These are phyloP conservation scores for Ustilago hordei DNA, from an alignment of 1,284 basidiomycete genomes.

Conservation along the genomic window DNA sequence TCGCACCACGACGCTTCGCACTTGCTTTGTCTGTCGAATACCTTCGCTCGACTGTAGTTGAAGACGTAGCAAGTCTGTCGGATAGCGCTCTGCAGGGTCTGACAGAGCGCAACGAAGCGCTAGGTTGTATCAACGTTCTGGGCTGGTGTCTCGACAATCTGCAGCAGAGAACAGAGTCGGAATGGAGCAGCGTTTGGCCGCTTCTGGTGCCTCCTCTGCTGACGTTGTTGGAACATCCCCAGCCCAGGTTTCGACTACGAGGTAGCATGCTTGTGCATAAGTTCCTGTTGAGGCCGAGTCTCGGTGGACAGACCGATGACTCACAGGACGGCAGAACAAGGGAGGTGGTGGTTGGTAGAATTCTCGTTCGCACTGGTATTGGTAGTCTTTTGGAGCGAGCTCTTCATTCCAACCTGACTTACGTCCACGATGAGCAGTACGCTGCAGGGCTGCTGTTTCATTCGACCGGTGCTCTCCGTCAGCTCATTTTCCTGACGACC, in stretches of 20 bases:
- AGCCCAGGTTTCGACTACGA: conserved; percentile 31
- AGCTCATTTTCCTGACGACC: conserved; percentile 34
- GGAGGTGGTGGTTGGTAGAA: conserved; percentile 9
- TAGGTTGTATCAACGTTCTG: conserved; percentile 40
- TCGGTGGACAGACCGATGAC: neutral
- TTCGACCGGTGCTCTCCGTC: conserved; percentile 31
- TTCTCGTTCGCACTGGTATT: conserved; percentile 42
- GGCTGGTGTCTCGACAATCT: conserved; percentile 23
- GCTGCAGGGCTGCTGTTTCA: conserved; percentile 18
- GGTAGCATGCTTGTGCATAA: conserved; percentile 13
- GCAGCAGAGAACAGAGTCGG: conserved; percentile 14
- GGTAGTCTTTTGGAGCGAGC: conserved; percentile 36
- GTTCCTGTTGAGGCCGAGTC: conserved; percentile 10
- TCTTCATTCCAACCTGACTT: conserved; percentile 44
- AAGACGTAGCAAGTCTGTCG: neutral
- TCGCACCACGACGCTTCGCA: conserved; percentile 16
- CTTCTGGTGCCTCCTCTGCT: conserved; percentile 38
- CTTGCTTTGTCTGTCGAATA: conserved; percentile 1
- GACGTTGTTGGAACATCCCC: conserved; percentile 38
- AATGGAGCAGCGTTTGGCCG: conserved; percentile 39
- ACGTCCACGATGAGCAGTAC: conserved; percentile 28
- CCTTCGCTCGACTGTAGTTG: neutral
- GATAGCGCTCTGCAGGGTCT: neutral
- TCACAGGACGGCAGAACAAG: neutral
- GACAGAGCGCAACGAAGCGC: conserved; percentile 27